Percentiles rank a stretch among this genome's conserved stretches.
Evolutionary conservation across 2,329 filamentous ascomycete species (phyloP).

Genomic region (Bimuria novae-zelandiae): DNA sequence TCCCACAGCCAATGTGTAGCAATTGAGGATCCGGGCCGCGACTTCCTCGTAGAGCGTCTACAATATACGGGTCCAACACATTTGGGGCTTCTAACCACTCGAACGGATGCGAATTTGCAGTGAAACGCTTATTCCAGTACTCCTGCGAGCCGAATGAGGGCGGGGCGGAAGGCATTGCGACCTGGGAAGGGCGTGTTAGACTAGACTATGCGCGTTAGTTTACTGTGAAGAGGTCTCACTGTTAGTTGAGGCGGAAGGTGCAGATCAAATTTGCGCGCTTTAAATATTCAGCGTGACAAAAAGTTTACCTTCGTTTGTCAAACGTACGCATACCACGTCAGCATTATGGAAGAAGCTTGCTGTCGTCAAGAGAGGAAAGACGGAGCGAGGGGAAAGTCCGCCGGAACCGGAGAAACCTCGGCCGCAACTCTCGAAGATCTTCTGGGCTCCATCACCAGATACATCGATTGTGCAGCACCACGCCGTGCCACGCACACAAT

Average conservation of each 20-base stretch:
- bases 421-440: slow-evolving; percentile 18
- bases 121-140: slow-evolving; percentile 48
- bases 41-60: slow-evolving; percentile 23
- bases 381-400: neutral
- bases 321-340: neutral
- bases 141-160: slow-evolving; percentile 41
- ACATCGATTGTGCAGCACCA: slow-evolving; percentile 23
- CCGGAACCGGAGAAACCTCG: slow-evolving; percentile 1
- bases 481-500: slow-evolving; percentile 28
- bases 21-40: slow-evolving; percentile 27
- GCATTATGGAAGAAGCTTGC: neutral
- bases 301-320: neutral
- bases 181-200: slow-evolving; percentile 11
- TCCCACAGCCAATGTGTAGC: slow-evolving; percentile 48
- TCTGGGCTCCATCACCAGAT: slow-evolving; percentile 14
- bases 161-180: slow-evolving; percentile 25
- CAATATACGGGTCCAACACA: slow-evolving; percentile 35
- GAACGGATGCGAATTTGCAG: slow-evolving; percentile 38
- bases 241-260: slow-evolving; percentile 9
- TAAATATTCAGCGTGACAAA: neutral
- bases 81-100: slow-evolving; percentile 45
- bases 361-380: neutral
- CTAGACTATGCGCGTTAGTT: slow-evolving; percentile 11
- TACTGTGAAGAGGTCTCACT: slow-evolving; percentile 14
- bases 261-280: neutral